Base-by-base conservation (phyloP, 768 basidiomycete species). In the Mycena polygramma region DNA sequence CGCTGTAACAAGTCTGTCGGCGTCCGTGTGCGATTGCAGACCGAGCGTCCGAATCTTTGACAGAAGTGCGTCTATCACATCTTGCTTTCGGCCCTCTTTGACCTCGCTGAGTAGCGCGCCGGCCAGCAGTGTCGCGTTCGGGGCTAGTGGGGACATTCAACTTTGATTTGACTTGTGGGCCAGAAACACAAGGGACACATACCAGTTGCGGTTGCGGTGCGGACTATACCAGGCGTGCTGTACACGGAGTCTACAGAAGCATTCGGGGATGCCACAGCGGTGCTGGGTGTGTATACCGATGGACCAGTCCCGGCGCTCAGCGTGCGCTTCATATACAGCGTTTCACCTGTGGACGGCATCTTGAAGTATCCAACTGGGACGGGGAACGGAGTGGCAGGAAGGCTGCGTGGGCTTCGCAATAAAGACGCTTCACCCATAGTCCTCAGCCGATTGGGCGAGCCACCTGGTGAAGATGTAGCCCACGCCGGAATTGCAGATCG, bases 1-100 rank as follows among this genome's bases (percentile, higher is more conserved):
- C 8, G 78, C 78, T 2, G 78, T 79, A n/a, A 78, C 70, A 37
- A 79, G 69, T 54, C 67, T 75, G 58, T 79, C 69, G 14, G 75
- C 75, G 22, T 77, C 75, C 49, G 75, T 77, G 24, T 75, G 62
- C 4, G 77, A 77, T 22, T 66, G 55, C 9, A 69, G 58, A 3
- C 74, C 75, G 7, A 76, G 54, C n/a, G 54, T 36, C 14, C 77
- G 72, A 26, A 77, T 73, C 49, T 70, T 77, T n/a, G 36, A 24
- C 30, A 79, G 65, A 41, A 71, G 73, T 0, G 59, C 53, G 59
- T 79, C 76, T 53, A 79, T 77, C 4, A 72, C 72, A 1, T 72
- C 72, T 19, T 49, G 66, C 36, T 74, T 74, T 49, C 77, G 63
- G 20, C 74, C 71, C 36, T 69, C 74, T 51, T 73, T 75, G 2